These are phyloP conservation scores for Arxiozyma slooffiae DNA, from an alignment of 1,139 yeast species.

Conservation along the genomic window DNA sequence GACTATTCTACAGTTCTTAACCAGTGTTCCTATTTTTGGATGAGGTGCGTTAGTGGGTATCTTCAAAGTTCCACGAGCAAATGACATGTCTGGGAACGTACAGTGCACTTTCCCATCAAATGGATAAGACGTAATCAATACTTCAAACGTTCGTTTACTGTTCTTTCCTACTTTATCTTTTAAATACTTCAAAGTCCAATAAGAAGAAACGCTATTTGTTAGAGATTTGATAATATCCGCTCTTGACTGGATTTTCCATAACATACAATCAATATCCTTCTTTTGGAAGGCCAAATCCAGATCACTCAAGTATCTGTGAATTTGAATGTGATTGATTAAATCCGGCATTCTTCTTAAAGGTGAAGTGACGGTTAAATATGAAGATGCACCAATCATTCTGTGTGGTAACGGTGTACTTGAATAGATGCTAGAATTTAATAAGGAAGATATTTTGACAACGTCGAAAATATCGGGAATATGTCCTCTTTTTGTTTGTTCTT, in stretches of 20 bases:
- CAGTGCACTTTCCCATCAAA: conserved; percentile 35
- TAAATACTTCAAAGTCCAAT: conserved; percentile 36
- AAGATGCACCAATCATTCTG: conserved; percentile 51
- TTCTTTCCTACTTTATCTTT: conserved; percentile 18
- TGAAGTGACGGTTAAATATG: conserved; percentile 74
- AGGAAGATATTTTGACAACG: conserved; percentile 32
- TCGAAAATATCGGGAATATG: conserved; percentile 27
- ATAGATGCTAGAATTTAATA: conserved; percentile 36
- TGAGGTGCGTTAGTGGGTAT: conserved; percentile 17
- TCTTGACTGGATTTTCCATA: conserved; percentile 31
- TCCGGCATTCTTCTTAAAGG: conserved; percentile 87
- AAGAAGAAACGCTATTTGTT: conserved; percentile 30
- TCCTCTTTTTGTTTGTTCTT: conserved; percentile 20
- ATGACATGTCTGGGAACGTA: conserved; percentile 32
- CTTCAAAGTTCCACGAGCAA: conserved; percentile 27
- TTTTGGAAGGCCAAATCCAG: conserved; percentile 18
- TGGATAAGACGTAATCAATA: conserved; percentile 35
- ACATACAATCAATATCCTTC: conserved; percentile 20
- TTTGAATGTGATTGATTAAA: conserved; percentile 66
- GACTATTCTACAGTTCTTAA: conserved; percentile 33
- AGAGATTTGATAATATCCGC: conserved; percentile 30
- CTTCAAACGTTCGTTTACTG: conserved; percentile 21
- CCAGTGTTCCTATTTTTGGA: conserved; percentile 35
- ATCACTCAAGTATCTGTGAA: conserved; percentile 36
- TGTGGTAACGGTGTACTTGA: conserved; percentile 41